Evolutionary conservation across 2,329 filamentous ascomycete species (phyloP), one percentile per base, ranked within the genome.

Genomic region (Fusarium sp.): DNA sequence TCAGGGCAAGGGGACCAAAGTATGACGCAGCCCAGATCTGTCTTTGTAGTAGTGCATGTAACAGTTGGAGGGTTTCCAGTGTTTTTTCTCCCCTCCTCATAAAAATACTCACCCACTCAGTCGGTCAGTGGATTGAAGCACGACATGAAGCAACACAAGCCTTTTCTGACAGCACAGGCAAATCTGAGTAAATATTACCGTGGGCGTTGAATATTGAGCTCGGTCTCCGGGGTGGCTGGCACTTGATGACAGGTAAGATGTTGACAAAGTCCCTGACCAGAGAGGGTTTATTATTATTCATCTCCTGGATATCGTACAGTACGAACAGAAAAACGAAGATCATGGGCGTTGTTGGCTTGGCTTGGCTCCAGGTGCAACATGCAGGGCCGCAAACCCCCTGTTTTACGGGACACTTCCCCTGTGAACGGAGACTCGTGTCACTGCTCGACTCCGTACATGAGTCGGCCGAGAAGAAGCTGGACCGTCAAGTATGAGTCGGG

Each of bases 21-120:
- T 62, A 62, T 69, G 65, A 68, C 59, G 66, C 66, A 69, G 63
- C 57, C 53, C 52, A 52, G 50, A 55, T 50, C 63, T 59, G 44
- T 53, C 42, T 40, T 61, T 42, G 38, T 44, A 21, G 53, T 61
- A 49, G 51, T 60, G 56, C 42, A 42, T 62, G 39, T 39, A 44
- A 56, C 48, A 66, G 50, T 50, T 54, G 52, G 47, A 28, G 24
- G 34, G 24, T 46, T 53, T 28, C 49, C 49, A 44, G 45, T 51
- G 36, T 47, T 39, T 38, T 21, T 19, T 15, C 38, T 56, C 21
- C n/a, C 7, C 28, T 32, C 15, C 28, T 32, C 14, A 40, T 26
- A 63, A 26, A 19, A 44, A 32, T 14, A 42, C 36, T 28, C 34
- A 53, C 21, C 21, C 32, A 38, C 38, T 20, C 42, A 21, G 40